Evolutionary conservation across 2,329 filamentous ascomycete genomes (phyloP).

Genomic region (Hypoxylon sp.): DNA sequence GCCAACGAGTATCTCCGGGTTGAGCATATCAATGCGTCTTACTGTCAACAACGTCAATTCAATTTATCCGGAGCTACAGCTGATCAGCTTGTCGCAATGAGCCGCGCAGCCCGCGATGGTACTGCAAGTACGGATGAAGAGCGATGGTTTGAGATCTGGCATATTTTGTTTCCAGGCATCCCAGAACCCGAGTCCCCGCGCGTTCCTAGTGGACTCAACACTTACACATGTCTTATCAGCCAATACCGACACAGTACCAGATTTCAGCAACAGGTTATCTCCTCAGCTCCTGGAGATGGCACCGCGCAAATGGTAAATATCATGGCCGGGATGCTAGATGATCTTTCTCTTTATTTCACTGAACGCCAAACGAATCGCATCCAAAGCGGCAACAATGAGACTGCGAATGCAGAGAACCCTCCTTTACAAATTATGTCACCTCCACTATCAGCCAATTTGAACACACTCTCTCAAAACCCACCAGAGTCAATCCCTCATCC

Average conservation of each 20-base stretch:
- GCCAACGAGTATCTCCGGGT: neutral
- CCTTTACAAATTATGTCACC: neutral
- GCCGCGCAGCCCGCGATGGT: neutral
- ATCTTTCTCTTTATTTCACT: neutral
- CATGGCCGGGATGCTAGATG: neutral
- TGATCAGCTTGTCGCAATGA: conserved; percentile 2
- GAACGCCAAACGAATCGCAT: neutral
- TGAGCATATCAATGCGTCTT: neutral
- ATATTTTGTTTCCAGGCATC: conserved; percentile 3
- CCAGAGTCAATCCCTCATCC: too few relatives aligned
- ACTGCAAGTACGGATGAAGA: neutral
- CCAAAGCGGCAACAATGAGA: too few relatives aligned
- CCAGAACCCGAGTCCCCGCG: conserved; percentile 3
- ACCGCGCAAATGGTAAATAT: too few relatives aligned
- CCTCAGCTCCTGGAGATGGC: neutral
- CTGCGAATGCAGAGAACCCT: neutral
- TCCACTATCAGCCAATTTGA: too few relatives aligned
- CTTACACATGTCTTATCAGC: neutral
- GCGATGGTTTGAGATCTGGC: conserved; percentile 23
- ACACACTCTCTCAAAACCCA: neutral
- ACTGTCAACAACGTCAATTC: neutral
- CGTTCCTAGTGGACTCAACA: neutral
- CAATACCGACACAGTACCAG: neutral
- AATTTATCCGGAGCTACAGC: neutral
- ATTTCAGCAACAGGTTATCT: conserved; percentile 1